phyloP scores from a whole-genome alignment of 345 rosid species.

The Eucalyptus sp. region DNA sequence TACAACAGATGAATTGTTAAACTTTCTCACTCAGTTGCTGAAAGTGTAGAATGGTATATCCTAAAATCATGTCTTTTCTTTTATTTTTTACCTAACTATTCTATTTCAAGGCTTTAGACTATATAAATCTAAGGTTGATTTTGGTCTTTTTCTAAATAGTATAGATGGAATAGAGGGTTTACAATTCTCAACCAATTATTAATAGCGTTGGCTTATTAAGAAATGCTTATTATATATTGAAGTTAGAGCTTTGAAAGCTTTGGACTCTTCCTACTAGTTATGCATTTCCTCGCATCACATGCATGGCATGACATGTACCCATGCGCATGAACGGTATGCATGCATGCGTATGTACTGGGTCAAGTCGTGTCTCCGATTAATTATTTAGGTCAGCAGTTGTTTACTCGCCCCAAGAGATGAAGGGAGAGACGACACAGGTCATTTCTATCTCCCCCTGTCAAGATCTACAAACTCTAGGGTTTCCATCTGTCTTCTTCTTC shows the following conservation, averaged over 20 bases:
- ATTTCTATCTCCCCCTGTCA: background rate
- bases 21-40: background rate
- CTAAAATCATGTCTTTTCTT: fast-evolving
- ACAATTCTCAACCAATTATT: background rate
- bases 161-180: background rate
- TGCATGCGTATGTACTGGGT: background rate
- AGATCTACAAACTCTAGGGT: background rate
- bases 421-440: background rate
- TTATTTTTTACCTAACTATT: background rate
- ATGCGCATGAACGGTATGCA: background rate
- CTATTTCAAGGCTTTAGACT: background rate
- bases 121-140: background rate
- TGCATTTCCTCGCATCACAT: background rate
- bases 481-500: background rate
- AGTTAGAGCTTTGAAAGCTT: background rate
- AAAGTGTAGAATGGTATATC: background rate
- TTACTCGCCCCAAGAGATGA: background rate
- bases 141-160: background rate
- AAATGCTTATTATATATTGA: background rate
- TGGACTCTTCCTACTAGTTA: background rate
- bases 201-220: background rate
- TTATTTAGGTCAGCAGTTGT: background rate
- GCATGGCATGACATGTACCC: background rate
- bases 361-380: background rate
- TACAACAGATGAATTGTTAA: background rate